These are phyloP conservation scores for Fusarium duplospermum DNA, from an alignment of 2,329 filamentous ascomycete genomes.

Conservation along the genomic window DNA sequence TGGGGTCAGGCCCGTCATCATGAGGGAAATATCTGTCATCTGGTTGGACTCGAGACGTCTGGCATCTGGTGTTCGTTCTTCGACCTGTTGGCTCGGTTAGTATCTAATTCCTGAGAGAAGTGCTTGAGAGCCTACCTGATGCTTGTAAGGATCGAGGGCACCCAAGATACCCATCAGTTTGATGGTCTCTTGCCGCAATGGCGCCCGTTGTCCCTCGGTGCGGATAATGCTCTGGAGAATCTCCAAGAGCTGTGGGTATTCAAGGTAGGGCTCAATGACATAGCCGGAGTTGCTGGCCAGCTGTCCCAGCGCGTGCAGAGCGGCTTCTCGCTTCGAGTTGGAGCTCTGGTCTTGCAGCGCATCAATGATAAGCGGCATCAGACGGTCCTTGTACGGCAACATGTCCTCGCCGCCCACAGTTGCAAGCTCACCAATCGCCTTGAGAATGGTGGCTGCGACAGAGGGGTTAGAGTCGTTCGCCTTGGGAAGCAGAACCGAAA, in stretches of 20 bases:
- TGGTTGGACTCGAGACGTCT: conserved; percentile 71
- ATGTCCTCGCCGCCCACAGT: conserved; percentile 95
- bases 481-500: conserved; percentile 93
- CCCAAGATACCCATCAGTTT: conserved; percentile 96
- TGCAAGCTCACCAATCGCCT: conserved; percentile 93
- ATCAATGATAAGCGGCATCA: conserved; percentile 96
- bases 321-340: conserved; percentile 88
- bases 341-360: conserved; percentile 95
- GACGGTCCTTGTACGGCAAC: conserved; percentile 86
- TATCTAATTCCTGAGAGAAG: neutral
- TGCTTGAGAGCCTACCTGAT: conserved; percentile 68
- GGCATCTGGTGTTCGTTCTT: conserved; percentile 87
- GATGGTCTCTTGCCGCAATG: conserved; percentile 91
- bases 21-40: conserved; percentile 92
- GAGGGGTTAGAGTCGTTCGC: conserved; percentile 85
- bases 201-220: conserved; percentile 84
- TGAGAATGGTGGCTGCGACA: conserved; percentile 93
- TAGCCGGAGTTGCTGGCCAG: conserved; percentile 96
- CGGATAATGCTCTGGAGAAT: conserved; percentile 95
- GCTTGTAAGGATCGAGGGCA: conserved; percentile 94
- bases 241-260: conserved; percentile 93
- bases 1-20: conserved; percentile 96
- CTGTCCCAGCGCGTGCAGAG: conserved; percentile 89
- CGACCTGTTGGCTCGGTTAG: conserved; percentile 71
- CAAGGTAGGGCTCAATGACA: conserved; percentile 94